Conservation (phyloP, 2,329 filamentous ascomycete genomes). For the Amphichorda felina region DNA sequence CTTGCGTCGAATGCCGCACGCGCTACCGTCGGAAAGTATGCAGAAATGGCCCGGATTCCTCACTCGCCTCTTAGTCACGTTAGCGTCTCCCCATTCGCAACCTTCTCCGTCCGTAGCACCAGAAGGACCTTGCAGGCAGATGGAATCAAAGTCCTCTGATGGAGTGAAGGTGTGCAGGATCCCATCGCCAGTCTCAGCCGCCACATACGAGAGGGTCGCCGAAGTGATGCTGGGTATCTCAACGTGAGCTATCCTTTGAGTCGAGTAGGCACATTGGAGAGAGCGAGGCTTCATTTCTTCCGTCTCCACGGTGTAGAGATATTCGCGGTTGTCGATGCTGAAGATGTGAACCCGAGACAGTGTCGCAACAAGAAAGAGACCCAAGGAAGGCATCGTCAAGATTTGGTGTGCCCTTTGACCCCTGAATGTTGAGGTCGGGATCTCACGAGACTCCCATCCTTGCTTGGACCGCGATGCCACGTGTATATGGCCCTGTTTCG, state of each 20-base stretch:
- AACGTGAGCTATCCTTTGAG: slow-evolving; percentile 7
- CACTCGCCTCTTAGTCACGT: slow-evolving; percentile 39
- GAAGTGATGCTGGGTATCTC: slow-evolving; percentile 37
- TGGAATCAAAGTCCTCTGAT: slow-evolving; percentile 36
- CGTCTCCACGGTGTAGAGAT: slow-evolving; percentile 51
- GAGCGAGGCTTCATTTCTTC: slow-evolving; percentile 46
- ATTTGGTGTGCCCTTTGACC: slow-evolving; percentile 39
- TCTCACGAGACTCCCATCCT: slow-evolving; percentile 34
- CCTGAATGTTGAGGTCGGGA: slow-evolving; percentile 17
- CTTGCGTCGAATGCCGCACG: slow-evolving; percentile 50
- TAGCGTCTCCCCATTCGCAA: slow-evolving; percentile 38
- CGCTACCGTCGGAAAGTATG: slow-evolving; percentile 43
- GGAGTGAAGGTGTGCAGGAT: slow-evolving; percentile 53
- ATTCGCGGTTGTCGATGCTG: slow-evolving; percentile 25
- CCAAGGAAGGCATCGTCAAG: slow-evolving; percentile 44
- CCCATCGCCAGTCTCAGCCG: slow-evolving; percentile 46
- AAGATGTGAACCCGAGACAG: slow-evolving; percentile 46
- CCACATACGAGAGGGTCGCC: slow-evolving; percentile 53
- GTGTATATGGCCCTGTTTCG: slow-evolving; percentile 29
- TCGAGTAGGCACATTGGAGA: slow-evolving; percentile 46
- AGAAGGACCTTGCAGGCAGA: slow-evolving; percentile 40
- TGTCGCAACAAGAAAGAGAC: slow-evolving; percentile 49
- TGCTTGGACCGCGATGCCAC: slow-evolving; percentile 25
- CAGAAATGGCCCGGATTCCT: slow-evolving; percentile 56
- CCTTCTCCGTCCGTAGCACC: slow-evolving; percentile 27